Evolutionary conservation across 2,329 filamentous ascomycete species (phyloP).

Genomic region (Phyllosticta ampelicida): DNA sequence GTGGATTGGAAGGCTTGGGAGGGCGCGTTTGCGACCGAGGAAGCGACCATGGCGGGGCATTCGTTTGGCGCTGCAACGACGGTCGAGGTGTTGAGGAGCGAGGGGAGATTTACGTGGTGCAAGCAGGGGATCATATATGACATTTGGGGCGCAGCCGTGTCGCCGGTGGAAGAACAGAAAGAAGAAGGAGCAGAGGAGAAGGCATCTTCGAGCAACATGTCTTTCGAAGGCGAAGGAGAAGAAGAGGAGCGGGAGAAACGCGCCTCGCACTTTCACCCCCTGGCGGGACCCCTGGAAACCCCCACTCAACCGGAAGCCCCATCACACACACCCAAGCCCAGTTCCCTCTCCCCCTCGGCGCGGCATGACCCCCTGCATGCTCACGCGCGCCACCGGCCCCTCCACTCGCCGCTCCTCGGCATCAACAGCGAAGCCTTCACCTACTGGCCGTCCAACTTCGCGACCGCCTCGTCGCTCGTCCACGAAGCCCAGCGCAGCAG

Average conservation of each 20-base stretch:
- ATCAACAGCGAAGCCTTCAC: conserved; percentile 61
- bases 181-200: not conserved
- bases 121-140: conserved; percentile 57
- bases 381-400: conserved; percentile 26
- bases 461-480: conserved; percentile 46
- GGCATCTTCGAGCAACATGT: too few species aligned
- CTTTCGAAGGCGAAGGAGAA: not conserved
- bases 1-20: conserved; percentile 49
- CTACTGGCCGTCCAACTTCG: conserved; percentile 56
- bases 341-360: not conserved
- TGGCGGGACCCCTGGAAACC: not conserved
- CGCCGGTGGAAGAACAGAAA: not conserved
- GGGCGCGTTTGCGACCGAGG: conserved; percentile 42
- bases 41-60: conserved; percentile 54
- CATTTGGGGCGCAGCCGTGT: conserved; percentile 40
- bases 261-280: not conserved
- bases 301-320: not conserved
- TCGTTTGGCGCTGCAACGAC: conserved; percentile 57
- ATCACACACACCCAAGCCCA: not conserved
- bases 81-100: conserved; percentile 47
- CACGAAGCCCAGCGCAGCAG: conserved; percentile 38
- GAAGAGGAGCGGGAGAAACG: not conserved
- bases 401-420: conserved; percentile 47
- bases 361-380: not conserved
- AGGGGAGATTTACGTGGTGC: conserved; percentile 45